Evolutionary conservation across 192 early-diverging fungal genomes (phyloP), one percentile per base, ranked within the genome.

Genomic region (Cladochytrium replicatum): DNA sequence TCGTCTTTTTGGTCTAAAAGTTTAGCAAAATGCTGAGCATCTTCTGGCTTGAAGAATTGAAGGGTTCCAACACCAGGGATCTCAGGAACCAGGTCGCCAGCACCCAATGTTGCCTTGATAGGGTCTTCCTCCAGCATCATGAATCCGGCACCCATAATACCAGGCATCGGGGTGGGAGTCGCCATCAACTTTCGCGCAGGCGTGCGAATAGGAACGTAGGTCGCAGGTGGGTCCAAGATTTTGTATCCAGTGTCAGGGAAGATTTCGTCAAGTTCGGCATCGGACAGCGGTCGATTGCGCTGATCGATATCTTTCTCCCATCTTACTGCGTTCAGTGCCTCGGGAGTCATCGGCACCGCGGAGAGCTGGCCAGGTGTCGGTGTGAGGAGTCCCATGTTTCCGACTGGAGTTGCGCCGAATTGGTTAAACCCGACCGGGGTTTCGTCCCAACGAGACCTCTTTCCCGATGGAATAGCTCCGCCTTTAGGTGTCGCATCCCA

Each of bases 1-100:
- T 99, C 96, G 54, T 85, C 84, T 46, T 85, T 76, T 32, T 71
- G 32, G 22, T 87, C 83, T 25, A 95, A 49, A 27, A 99, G 68
- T 58, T 85, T 88, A 29, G 86, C 90, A 74, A 99, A 99, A 57
- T 91, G 84, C 66, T 97, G 88, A 84, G 91, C 87, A 67, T 99
- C 96, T 48, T 94, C 96, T 28, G 84, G 84, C 66, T 91, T 94
- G 68, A 99, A 89, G 56, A 89, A 91, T 5, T 93, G 85, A 15
- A 99, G 67, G 6, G 58, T 54, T 0, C 82, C 85, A 17, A 93
- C 76, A 19, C 91, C 95, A 9, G 91, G 87, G 28, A 97, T 85
- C 48, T 96, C 92, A 0, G 71, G 75, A 53, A 3, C 69, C 25
- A 58, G 63, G 34, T 67, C 74, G 21, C 70, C 39, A 9, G 7